Evolutionary conservation across 129 eudicot species (phyloP), one percentile per base, ranked within the genome.

Genomic region (Chrysanthemum makinoi): DNA sequence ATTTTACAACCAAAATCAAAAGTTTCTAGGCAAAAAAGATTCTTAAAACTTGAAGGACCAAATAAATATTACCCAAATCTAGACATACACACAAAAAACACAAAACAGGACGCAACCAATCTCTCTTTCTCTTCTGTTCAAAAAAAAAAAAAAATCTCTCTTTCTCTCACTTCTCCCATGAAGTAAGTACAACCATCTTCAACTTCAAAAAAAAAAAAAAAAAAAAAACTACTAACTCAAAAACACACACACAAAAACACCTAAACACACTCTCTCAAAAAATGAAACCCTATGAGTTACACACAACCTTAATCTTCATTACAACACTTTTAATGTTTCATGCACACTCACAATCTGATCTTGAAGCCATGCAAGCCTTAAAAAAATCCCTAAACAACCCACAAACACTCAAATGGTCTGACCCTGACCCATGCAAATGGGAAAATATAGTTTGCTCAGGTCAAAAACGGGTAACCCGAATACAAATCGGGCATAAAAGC

Each of bases 341-440:
- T 70, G 79, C 65, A 28, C 14, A 57, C 73, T 84, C 93, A 5
- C 87, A 89, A 63, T 19, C 89, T 12, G 51, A 94, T 69, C 80
- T 80, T 61, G 33, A 80, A 66, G 87, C 81, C 16, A 94, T 94
- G 98, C 59, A 82, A 20, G 68, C 91, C 15, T 87, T 94, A 55
- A 94, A 81, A 30, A 76, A 86, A n/a, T 65, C 83, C 49, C 83
- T 94, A 10, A 82, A 76, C 72, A 83, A 86, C 22, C 82, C 90
- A 2, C 33, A 73, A 62, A 50, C n/a, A 1, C 78, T 89, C 18
- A 80, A 77, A 0, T 94, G 98, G 98, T 78, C 96, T 44, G 92
- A 79, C 83, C 84, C 93, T 58, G 85, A 94, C 70, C 98, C 97
- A 44, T 94, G 98, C 76, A 79, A 86, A 51, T 94, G 98, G 98